Evolutionary conservation across 805 yeast species (phyloP), one percentile per base, ranked within the genome.

Genomic region (Cyberlindnera euphorbiiphila): DNA sequence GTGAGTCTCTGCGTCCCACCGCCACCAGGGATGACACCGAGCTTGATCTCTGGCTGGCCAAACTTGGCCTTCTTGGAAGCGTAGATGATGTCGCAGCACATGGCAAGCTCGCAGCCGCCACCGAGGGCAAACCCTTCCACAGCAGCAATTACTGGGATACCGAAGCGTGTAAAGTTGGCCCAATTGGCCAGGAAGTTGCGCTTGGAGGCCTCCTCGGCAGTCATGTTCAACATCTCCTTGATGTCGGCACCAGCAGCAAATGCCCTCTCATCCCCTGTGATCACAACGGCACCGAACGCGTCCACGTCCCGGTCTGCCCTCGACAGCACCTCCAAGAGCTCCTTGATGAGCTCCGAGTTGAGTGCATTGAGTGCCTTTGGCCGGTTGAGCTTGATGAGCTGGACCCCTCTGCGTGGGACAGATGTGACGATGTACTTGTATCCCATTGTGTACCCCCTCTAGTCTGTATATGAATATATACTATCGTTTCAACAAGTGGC

Each of bases 201-300:
- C 32, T 56, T 57, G 19, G 56, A 53, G 10, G 64, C 68, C 15
- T 60, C 61, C 21, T 66, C 63, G 24, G 62, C 57, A 1, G 62
- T 53, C 46, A 58, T 50, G 46, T 54, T 53, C 45, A 61, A 54
- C 74, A 72, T 70, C 52, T 71, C 73, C 53, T 70, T 69, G 57
- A 72, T 73, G 47, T 72, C 78, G 10, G 78, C 78, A 13, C 78
- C 78, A 8, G 78, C 58, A 10, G 78, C 77, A 46, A 72, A 72
- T 4, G 75, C 76, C 41, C 52, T 56, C 39, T 62, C 62, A 27
- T 54, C 53, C 1, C 78, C 78, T 10, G 76, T 70, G 23, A 72
- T 38, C 11, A 72, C 72, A 27, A 68, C 67, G 6, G 76, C 73
- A 3, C 73, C 73, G 41, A 62, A 74, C 15, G 51, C 37, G 26